phyloP scores from a whole-genome alignment of 1,284 basidiomycete genomes.

The Boletus austroedulis region DNA sequence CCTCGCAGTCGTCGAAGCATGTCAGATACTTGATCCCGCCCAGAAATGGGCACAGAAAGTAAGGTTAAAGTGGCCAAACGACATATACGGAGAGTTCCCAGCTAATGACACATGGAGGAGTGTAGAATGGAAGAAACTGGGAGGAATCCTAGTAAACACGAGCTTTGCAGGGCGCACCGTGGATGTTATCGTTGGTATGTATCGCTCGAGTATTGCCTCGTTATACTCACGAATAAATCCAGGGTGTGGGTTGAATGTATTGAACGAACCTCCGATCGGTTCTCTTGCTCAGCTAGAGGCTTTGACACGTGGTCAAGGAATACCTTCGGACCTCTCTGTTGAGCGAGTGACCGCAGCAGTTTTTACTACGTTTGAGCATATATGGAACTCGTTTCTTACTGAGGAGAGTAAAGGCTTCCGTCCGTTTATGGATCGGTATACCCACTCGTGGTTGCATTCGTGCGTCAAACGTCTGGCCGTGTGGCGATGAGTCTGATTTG shows the following conservation, averaged over 20 bases:
- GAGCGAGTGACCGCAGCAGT: conserved; percentile 78
- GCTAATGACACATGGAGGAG: conserved; percentile 43
- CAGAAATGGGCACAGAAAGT: conserved; percentile 54
- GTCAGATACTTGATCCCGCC: conserved; percentile 49
- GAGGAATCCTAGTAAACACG: conserved; percentile 90
- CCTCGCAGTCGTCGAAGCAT: conserved; percentile 86
- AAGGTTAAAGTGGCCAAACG: conserved; percentile 97
- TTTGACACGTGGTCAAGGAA: conserved; percentile 35
- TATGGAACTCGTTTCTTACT: conserved; percentile 73
- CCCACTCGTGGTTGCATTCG: conserved; percentile 86
- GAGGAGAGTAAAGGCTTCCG: conserved; percentile 59
- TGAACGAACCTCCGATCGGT: conserved; percentile 81
- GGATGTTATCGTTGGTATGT: conserved; percentile 77
- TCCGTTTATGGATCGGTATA: conserved; percentile 78
- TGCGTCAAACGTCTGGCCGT: conserved; percentile 42
- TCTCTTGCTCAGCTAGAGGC: conserved; percentile 69
- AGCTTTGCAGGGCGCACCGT: conserved; percentile 73
- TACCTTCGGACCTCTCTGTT: conserved; percentile 48
- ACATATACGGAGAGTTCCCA: conserved; percentile 76
- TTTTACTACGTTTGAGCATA: conserved; percentile 72
- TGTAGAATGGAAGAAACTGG: conserved; percentile 62
- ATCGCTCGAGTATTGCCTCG: background rate
- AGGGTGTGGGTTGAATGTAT: conserved; percentile 91
- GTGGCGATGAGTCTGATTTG: background rate
- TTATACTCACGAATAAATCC: conserved; percentile 1